Percentiles rank a stretch among this genome's conserved stretches.
Evolutionary conservation across 139 green algal species (phyloP).

Genomic region (Tetraselmis chui): DNA sequence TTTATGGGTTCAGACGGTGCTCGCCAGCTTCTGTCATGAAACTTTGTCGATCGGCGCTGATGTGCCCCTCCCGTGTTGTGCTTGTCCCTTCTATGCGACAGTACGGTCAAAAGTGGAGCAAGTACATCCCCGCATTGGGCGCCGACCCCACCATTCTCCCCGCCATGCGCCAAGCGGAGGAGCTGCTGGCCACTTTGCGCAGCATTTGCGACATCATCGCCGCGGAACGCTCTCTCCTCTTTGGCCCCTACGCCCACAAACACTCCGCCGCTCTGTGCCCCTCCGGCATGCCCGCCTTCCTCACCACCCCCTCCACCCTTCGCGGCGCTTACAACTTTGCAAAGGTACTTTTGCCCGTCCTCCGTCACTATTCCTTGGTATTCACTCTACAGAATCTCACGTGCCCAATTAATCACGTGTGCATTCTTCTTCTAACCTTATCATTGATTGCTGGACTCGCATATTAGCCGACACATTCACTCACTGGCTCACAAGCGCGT

Average conservation of each 20-base stretch:
- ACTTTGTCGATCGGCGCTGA: no score
- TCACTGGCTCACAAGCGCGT: no score
- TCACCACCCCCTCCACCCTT: neutral
- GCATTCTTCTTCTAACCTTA: no score
- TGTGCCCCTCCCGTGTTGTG: no score
- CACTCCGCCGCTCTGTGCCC: neutral
- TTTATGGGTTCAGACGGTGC: no score
- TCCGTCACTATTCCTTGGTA: no score
- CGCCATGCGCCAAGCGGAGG: neutral
- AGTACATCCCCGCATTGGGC: neutral
- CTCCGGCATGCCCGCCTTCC: neutral
- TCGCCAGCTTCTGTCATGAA: no score
- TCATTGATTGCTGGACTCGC: no score
- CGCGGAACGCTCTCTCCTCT: neutral
- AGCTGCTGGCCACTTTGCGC: neutral
- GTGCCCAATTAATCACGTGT: neutral
- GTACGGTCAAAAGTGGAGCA: neutral
- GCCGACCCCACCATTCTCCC: neutral
- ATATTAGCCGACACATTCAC: no score
- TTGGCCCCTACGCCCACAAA: neutral
- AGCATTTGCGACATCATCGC: neutral
- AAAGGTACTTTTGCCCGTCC: no score
- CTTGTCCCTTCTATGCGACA: no score
- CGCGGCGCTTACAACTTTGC: neutral
- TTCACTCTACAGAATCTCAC: neutral